These are phyloP conservation scores for Leishmania turanica DNA, from an alignment of 208 protist species.

Conservation along the genomic window DNA sequence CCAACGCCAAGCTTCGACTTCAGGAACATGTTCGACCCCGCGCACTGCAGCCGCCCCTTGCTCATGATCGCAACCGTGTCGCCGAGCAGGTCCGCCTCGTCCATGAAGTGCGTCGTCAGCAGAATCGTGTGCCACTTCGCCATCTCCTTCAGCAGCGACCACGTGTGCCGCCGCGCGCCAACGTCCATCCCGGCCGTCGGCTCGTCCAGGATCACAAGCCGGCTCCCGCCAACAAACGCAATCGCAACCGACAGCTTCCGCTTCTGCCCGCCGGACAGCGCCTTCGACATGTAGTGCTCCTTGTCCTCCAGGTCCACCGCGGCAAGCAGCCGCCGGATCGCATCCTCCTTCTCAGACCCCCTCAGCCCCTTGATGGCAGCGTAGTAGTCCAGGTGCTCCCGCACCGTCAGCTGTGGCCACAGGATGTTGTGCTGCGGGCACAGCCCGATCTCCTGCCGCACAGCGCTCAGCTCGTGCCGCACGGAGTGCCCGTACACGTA, in stretches of 20 bases:
- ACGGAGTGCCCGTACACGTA: conserved; percentile 75
- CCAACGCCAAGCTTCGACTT: conserved; percentile 68
- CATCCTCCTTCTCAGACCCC: conserved; percentile 25
- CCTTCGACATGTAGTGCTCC: conserved; percentile 33
- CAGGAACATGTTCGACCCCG: conserved; percentile 63
- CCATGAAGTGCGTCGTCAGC: conserved; percentile 94
- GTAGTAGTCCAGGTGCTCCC: conserved; percentile 93
- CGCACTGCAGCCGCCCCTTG: conserved; percentile 58
- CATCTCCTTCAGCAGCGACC: conserved; percentile 57
- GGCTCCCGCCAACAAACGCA: conserved; percentile 77
- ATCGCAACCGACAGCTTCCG: conserved; percentile 85
- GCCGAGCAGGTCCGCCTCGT: conserved; percentile 96
- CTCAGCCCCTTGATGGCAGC: conserved; percentile 83
- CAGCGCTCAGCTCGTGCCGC: conserved; percentile 36
- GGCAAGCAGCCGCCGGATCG: conserved; percentile 45
- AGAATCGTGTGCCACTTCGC: conserved; percentile 50
- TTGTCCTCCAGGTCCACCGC: conserved; percentile 72
- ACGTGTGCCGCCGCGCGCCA: conserved; percentile 65
- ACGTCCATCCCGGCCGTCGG: conserved; percentile 89
- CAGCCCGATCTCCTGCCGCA: conserved; percentile 77
- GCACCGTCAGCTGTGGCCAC: conserved; percentile 78
- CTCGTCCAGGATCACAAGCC: conserved; percentile 89
- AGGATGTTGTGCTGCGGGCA: conserved; percentile 63
- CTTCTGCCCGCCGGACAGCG: conserved; percentile 88
- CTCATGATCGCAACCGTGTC: conserved; percentile 95